Evolutionary conservation across 768 basidiomycete species (phyloP).

Genomic region (Piloderma croceum): DNA sequence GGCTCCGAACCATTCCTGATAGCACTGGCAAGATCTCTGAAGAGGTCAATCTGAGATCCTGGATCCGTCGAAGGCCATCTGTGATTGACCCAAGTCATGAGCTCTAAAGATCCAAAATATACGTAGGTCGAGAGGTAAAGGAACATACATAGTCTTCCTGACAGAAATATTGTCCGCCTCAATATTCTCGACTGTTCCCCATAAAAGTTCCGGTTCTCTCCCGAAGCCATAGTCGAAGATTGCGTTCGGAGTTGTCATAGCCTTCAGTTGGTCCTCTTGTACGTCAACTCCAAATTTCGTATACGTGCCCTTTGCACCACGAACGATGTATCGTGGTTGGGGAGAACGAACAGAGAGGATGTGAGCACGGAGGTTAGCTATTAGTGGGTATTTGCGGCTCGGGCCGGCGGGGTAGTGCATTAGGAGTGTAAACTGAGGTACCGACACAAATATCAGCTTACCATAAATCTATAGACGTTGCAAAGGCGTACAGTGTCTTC

Average conservation of each 20-base stretch:
- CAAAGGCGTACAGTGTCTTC: constrained; percentile 54
- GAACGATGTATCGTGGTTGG: constrained; percentile 68
- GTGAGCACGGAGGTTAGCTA: constrained; percentile 62
- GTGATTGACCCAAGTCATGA: constrained; percentile 13
- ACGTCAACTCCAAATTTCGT: constrained; percentile 72
- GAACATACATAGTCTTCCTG: constrained; percentile 29
- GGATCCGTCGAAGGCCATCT: constrained; percentile 61
- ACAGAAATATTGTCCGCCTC: constrained; percentile 36
- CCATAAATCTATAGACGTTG: neutral
- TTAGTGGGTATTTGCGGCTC: constrained; percentile 47
- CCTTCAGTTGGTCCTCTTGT: constrained; percentile 74
- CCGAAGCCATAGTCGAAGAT: constrained; percentile 49
- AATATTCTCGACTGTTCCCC: constrained; percentile 57
- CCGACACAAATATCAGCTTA: neutral
- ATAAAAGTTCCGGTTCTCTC: constrained; percentile 55
- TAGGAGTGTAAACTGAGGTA: constrained; percentile 43
- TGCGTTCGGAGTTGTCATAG: constrained; percentile 39
- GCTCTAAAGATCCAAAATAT: neutral
- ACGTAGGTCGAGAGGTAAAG: constrained; percentile 10
- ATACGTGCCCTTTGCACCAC: constrained; percentile 67
- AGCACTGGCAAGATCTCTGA: constrained; percentile 58
- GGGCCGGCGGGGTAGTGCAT: constrained; percentile 43
- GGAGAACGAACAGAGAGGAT: constrained; percentile 59
- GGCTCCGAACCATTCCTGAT: constrained; percentile 51
- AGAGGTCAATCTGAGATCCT: constrained; percentile 57